These are phyloP conservation scores for Wickerhamomyces kurtzmanii DNA, from an alignment of 805 yeast genomes.

Conservation along the genomic window DNA sequence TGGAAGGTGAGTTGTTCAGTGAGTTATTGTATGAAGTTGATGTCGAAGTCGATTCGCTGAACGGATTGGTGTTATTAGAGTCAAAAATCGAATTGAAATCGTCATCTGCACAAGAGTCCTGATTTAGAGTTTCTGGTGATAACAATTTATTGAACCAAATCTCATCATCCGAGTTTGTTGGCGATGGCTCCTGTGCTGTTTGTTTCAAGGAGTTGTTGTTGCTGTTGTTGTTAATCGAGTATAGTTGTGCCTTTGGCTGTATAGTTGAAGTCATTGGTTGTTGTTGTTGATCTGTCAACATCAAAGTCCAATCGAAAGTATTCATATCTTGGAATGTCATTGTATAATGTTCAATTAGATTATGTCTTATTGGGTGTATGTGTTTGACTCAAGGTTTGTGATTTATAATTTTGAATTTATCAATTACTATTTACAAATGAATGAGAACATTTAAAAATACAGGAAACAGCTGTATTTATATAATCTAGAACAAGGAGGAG, in stretches of 20 bases:
- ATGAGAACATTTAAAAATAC: too few relatives aligned
- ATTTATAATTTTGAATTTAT: too few relatives aligned
- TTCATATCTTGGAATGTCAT: slow-evolving; percentile 12
- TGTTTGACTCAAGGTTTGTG: too few relatives aligned
- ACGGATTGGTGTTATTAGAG: not conserved
- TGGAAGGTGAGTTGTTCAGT: slow-evolving; percentile 18
- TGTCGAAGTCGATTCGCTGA: slow-evolving; percentile 1
- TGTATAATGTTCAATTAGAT: too few relatives aligned
- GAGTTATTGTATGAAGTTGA: slow-evolving; percentile 14
- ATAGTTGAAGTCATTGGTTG: slow-evolving; percentile 1
- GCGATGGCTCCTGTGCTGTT: too few relatives aligned
- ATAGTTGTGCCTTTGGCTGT: not conserved
- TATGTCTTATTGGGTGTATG: too few relatives aligned
- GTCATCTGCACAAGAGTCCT: not conserved
- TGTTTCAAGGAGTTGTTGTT: slow-evolving; percentile 5
- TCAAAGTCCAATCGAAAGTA: slow-evolving; percentile 15
- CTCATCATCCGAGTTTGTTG: too few relatives aligned
- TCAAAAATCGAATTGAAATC: too few relatives aligned
- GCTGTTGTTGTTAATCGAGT: slow-evolving; percentile 1
- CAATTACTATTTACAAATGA: too few relatives aligned
- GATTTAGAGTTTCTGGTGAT: slow-evolving; percentile 4
- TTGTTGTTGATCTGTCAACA: slow-evolving; percentile 8
- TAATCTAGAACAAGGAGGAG: too few relatives aligned
- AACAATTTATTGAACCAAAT: slow-evolving; percentile 16
- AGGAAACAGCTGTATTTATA: too few relatives aligned